Base-by-base conservation (phyloP, 176 grass and related monocot species). In the Dendrocalamus sinicus region DNA sequence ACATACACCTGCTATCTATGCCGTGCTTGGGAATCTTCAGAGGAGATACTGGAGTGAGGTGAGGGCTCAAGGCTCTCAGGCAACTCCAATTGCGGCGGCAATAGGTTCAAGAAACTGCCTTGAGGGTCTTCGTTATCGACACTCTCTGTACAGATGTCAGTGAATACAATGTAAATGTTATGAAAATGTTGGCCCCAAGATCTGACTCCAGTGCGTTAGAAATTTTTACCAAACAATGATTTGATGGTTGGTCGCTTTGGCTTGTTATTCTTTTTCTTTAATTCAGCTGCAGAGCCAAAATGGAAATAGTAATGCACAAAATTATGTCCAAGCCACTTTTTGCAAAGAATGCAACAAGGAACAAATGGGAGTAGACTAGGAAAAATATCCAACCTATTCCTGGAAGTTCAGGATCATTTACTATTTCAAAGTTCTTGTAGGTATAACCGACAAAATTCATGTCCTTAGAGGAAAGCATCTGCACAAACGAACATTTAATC, bases 241-340 rank as follows among this genome's bases (percentile, higher is more conserved):
- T 92, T 94, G 67, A 94, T 90, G 50, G 89, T 92, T 73, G 90
- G 93, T 47, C 93, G 51, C 63, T 83, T 94, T 80, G 93, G 88
- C 55, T 88, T 94, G 61, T 79, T 87, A 60, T 45, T 84, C 75
- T 88, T 94, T 83, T 92, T 94, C 90, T 88, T 94, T 54, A 92
- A 72, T 62, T 94, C 87, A 67, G 89, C 93, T 94, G 82, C 81
- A 84, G 82, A 43, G 14, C 28, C 48, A 87, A 48, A 6, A 79
- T n/a, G n/a, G 74, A 50, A 76, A 76, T 10, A 22, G 8, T 53
- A 8, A 74, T 52, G 46, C 44, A 77, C 24, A 71, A 44, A 59
- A 67, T 30, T 30, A 24, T 44, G 24, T 10, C 79, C 23, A 65
- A 66, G 13, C 35, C 32, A 67, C 22, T 47, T 66, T 57, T 78